Percentiles rank a stretch among this genome's conserved stretches.
These are phyloP conservation scores for Clavispora carvajalis DNA, from an alignment of 805 yeast genomes.

Conservation along the genomic window DNA sequence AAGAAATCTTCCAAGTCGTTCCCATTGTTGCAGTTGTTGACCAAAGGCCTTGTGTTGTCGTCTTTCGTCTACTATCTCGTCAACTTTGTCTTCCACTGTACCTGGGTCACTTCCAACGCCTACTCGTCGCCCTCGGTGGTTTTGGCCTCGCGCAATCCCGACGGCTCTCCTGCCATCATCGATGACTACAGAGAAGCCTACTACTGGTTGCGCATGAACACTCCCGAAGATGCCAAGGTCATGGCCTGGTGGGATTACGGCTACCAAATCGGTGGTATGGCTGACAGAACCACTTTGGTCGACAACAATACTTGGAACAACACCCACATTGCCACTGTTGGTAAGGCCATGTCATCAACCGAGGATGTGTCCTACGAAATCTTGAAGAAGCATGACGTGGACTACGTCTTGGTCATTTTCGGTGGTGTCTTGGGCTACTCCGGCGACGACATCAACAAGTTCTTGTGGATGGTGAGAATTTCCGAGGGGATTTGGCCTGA, in stretches of 20 bases:
- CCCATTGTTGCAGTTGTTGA: constrained; percentile 34
- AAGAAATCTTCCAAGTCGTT: constrained; percentile 5
- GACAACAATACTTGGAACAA: constrained; percentile 99
- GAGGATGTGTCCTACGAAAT: constrained; percentile 88
- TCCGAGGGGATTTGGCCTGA: constrained; percentile 99
- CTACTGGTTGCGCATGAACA: constrained; percentile 98
- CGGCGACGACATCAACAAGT: constrained; percentile 95
- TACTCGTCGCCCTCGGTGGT: constrained; percentile 98
- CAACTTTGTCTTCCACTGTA: constrained; percentile 87
- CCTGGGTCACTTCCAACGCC: constrained; percentile 94
- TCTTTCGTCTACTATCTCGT: constrained; percentile 70
- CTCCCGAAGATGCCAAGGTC: constrained; percentile 90
- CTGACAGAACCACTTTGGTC: constrained; percentile 95
- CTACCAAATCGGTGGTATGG: constrained; percentile 99
- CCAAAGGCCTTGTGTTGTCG: constrained; percentile 58
- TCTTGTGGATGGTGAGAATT: constrained; percentile 97
- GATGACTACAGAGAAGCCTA: constrained; percentile 99
- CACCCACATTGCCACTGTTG: constrained; percentile 98
- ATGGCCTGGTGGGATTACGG: constrained; percentile 99
- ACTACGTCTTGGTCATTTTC: constrained; percentile 85
- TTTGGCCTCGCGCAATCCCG: constrained; percentile 73
- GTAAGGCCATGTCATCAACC: constrained; percentile 90
- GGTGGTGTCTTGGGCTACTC: constrained; percentile 93
- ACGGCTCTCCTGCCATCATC: constrained; percentile 78
- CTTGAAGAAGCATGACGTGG: constrained; percentile 87